Evolutionary conservation across 306 rosid species (phyloP).

Genomic region (Prunus dulcis): DNA sequence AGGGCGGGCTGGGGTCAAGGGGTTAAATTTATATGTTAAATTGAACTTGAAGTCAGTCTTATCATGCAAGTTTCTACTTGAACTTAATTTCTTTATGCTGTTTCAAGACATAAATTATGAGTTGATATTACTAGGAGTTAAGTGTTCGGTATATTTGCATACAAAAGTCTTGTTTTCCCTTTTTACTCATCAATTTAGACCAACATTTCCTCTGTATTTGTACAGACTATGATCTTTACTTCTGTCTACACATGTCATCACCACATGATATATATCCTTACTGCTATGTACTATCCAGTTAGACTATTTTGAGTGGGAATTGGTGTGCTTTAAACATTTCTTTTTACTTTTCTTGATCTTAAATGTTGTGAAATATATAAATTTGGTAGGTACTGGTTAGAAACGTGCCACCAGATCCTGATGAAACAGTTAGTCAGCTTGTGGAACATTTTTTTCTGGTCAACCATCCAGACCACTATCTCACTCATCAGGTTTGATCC

Average conservation of each 20-base stretch:
- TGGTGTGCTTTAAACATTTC: not conserved
- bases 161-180: not conserved
- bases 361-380: not conserved
- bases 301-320: conserved; percentile 3
- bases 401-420: conserved; percentile 96
- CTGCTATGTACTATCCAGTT: not conserved
- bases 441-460: conserved; percentile 98
- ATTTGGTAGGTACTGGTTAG: conserved; percentile 75
- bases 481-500: conserved; percentile 74
- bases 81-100: not conserved
- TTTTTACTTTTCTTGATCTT: not conserved
- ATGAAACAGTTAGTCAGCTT: conserved; percentile 84
- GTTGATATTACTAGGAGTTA: not conserved
- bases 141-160: not conserved
- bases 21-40: not conserved
- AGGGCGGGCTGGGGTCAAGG: not conserved
- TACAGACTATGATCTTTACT: not conserved
- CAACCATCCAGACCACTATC: conserved; percentile 90
- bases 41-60: not conserved
- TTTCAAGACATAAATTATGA: not conserved
- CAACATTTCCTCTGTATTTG: not conserved
- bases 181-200: not conserved
- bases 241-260: not conserved
- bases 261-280: no score
- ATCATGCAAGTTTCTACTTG: not conserved